Base-by-base conservation (phyloP, 163 green algal genomes). In the Prototheca wickerhamii region DNA sequence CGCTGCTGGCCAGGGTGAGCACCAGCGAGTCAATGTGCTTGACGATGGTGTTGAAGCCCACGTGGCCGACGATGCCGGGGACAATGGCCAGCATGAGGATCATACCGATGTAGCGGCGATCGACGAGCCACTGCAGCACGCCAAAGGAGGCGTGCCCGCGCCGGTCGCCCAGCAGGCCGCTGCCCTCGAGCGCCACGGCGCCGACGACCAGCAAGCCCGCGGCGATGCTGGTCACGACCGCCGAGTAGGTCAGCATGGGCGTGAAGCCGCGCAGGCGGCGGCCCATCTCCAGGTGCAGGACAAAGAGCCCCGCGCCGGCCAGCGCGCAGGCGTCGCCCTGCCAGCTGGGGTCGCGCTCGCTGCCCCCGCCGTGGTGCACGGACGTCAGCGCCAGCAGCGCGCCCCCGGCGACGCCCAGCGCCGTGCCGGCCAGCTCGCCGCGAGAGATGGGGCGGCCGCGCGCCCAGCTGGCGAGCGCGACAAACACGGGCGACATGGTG, bases 211-310 rank as follows among this genome's bases (percentile, higher is more conserved):
- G 65, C 32, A 78, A n/a, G 23, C 73, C 20, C 12, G 76, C 84
- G 4, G 78, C 83, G 1, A 82, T 2, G 4, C 52, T 69, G 0
- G 79, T 76, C n/a, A 76, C 64, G 37, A 54, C 55, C 12, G 12
- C 15, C 37, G 79, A 78, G 54, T 92, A 94, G 2, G 90, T 73
- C 65, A 91, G 89, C 17, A 88, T 63, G 4, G 87, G 87, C 79
- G 89, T 88, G 79, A 77, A 87, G 26, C 23, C 18, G 4, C 82
- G 72, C 30, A 89, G 63, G 1, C 52, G 68, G 40, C 64, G 61
- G 0, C 84, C 83, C 12, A 87, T 76, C 0, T 75, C 64, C 43
- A 88, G 70, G 67, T 91, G 87, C 2, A 65, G 71, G 21, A 79
- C 69, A 20, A 90, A 74, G 52, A 75, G 65, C 17, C 58, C 29